Evolutionary conservation across 1,284 basidiomycete species (phyloP).

Genomic region (Amylostereum chailletii): DNA sequence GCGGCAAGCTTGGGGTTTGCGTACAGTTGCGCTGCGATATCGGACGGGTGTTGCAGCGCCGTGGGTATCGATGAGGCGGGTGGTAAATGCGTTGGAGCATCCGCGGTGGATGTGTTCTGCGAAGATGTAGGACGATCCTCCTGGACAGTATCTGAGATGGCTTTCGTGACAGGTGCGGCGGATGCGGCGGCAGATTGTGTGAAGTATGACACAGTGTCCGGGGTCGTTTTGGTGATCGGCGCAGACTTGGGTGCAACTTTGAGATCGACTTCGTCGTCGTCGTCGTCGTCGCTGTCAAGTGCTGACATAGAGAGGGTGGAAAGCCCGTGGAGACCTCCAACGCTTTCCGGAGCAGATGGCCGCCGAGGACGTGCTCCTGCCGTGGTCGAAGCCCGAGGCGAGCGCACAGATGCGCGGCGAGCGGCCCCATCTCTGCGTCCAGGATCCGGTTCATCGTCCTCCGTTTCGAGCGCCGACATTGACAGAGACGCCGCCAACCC

Average conservation of each 20-base stretch:
- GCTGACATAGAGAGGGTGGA: conserved; percentile 14
- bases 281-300: conserved; percentile 13
- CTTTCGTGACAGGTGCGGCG: conserved; percentile 1
- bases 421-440: background rate
- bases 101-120: background rate
- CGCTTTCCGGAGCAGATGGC: conserved; percentile 15
- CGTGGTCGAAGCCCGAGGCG: conserved; percentile 1
- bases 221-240: background rate
- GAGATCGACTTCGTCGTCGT: background rate
- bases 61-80: conserved; percentile 9
- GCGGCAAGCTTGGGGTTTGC: conserved; percentile 47
- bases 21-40: conserved; percentile 41
- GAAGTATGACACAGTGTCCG: background rate
- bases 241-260: background rate
- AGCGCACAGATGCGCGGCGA: too few species aligned
- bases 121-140: background rate
- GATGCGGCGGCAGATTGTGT: background rate
- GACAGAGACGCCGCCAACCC: conserved; percentile 27
- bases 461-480: conserved; percentile 32
- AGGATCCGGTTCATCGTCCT: conserved; percentile 17
- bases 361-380: conserved; percentile 17
- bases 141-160: conserved; percentile 2
- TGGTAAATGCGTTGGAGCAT: conserved; percentile 1
- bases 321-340: background rate
- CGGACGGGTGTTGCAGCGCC: conserved; percentile 25